These are phyloP conservation scores for Triticum monococcum DNA, from an alignment of 176 grass and related monocot species.

Conservation along the genomic window DNA sequence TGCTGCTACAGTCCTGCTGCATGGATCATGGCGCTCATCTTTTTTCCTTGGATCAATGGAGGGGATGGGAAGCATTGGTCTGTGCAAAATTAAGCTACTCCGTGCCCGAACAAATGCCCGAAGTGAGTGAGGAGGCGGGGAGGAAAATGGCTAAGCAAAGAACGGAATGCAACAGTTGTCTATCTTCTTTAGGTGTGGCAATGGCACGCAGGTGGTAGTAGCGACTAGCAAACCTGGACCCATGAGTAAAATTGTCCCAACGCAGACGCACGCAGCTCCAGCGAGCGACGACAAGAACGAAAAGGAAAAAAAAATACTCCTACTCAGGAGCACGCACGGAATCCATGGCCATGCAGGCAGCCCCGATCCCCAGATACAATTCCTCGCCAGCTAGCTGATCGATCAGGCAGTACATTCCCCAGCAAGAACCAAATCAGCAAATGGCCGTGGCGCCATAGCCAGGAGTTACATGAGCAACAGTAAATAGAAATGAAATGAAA, in stretches of 20 bases:
- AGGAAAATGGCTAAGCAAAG: neutral
- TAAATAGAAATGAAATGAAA: neutral
- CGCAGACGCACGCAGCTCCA: neutral
- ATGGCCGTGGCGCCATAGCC: constrained; percentile 32
- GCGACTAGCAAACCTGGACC: neutral
- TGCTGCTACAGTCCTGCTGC: neutral
- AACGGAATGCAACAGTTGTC: constrained; percentile 34
- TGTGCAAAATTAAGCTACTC: neutral
- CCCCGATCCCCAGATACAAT: constrained; percentile 37
- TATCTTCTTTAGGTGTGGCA: constrained; percentile 27
- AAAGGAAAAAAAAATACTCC: constrained; percentile 9
- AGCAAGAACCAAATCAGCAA: constrained; percentile 39
- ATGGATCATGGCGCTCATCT: neutral
- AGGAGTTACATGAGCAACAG: constrained; percentile 19
- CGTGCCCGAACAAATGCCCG: neutral
- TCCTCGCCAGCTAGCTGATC: neutral
- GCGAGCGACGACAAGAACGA: constrained; percentile 25
- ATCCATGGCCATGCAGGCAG: constrained; percentile 44
- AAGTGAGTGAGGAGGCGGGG: neutral
- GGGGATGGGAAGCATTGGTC: neutral
- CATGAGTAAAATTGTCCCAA: constrained; percentile 1
- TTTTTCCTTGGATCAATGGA: neutral
- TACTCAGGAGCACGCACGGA: neutral
- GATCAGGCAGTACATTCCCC: constrained; percentile 30
- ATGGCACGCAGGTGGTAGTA: neutral